phyloP scores from a whole-genome alignment of 192 early-diverging fungal species.

The Linnemannia elongata region DNA sequence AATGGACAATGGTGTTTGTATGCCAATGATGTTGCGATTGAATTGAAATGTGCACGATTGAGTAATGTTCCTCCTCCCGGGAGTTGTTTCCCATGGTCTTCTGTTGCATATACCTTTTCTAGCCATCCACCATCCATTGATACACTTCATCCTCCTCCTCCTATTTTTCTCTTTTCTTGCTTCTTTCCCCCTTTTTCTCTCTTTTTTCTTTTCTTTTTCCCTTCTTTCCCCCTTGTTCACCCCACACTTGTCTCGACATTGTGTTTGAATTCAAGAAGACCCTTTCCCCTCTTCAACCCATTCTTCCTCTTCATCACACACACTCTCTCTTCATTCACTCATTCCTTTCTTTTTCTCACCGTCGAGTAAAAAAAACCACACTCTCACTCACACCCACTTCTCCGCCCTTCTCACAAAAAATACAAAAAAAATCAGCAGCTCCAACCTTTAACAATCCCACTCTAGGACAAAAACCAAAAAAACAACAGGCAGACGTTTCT shows the following conservation, averaged over 20 bases:
- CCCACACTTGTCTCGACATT: constrained; percentile 49
- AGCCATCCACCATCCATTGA: neutral
- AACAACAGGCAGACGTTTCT: constrained; percentile 30
- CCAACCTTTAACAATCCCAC: neutral
- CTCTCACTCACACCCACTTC: neutral
- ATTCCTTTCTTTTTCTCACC: neutral
- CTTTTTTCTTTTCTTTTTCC: constrained; percentile 4
- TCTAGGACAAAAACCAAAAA: constrained; percentile 9
- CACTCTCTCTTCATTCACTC: neutral
- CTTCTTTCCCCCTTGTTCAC: constrained; percentile 19
- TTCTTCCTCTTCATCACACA: neutral
- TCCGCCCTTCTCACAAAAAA: neutral
- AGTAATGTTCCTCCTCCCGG: neutral
- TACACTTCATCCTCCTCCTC: neutral
- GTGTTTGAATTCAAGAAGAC: constrained; percentile 47
- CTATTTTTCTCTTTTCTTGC: neutral
- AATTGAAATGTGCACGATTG: neutral
- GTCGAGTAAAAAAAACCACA: neutral
- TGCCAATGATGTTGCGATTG: neutral
- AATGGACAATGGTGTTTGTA: neutral
- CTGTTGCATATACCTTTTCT: neutral
- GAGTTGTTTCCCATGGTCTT: neutral
- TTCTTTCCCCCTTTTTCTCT: neutral
- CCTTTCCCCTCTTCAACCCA: constrained; percentile 7
- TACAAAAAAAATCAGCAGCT: neutral